Evolutionary conservation across 805 yeast species (phyloP).

Genomic region (Metschnikowia baotianmanensis): DNA sequence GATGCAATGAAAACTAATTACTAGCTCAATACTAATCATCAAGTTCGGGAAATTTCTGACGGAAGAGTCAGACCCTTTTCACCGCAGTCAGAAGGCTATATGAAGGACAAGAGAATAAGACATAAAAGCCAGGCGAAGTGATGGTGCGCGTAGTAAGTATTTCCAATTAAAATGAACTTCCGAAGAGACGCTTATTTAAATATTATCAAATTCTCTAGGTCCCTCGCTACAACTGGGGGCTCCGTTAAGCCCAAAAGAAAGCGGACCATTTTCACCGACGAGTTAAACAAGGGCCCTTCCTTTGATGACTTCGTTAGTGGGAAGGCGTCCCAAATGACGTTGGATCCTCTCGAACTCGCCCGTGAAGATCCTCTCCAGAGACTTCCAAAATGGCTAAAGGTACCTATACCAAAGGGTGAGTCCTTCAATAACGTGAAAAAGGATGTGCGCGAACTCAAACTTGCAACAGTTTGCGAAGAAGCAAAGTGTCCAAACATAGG

Average conservation of each 20-base stretch:
- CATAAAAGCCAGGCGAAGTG: background rate
- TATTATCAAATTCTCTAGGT: slow-evolving; percentile 1
- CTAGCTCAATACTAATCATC: no score
- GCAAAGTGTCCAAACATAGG: slow-evolving; percentile 99
- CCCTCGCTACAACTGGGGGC: slow-evolving; percentile 15
- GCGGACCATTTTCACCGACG: slow-evolving; percentile 63
- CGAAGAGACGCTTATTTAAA: background rate
- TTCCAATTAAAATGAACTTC: slow-evolving; percentile 1
- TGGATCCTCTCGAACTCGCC: slow-evolving; percentile 79
- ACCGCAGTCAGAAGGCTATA: slow-evolving; percentile 1
- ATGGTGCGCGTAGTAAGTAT: background rate
- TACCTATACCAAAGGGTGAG: slow-evolving; percentile 94
- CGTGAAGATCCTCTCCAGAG: slow-evolving; percentile 66
- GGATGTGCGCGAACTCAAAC: slow-evolving; percentile 82
- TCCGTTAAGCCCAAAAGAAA: slow-evolving; percentile 39
- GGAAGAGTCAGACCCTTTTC: background rate
- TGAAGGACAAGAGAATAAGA: slow-evolving; percentile 1
- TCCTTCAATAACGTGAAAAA: slow-evolving; percentile 75
- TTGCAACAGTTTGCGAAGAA: slow-evolving; percentile 97
- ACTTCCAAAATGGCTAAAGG: slow-evolving; percentile 91
- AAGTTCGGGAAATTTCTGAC: background rate
- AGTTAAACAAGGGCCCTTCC: slow-evolving; percentile 80
- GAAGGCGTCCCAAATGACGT: slow-evolving; percentile 60
- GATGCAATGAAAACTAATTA: no score
- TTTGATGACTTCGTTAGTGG: slow-evolving; percentile 90